Conservation (phyloP, 169 alveolate species). For the Cystoisospora suis region DNA sequence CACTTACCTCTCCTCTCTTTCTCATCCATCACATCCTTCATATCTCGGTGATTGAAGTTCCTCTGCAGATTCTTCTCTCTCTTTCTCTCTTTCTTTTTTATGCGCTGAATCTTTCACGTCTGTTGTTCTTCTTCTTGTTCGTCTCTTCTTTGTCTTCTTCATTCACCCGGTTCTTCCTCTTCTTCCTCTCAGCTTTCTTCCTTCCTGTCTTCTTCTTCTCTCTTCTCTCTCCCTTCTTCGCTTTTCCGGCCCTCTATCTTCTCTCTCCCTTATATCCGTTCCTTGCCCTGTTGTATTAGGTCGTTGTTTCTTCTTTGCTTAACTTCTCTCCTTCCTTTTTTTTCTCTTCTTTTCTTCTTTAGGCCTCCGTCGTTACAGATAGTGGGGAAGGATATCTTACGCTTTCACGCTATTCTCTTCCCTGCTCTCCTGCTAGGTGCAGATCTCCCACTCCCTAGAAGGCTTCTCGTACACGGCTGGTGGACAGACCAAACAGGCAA, state of each 20-base stretch:
- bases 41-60: no score
- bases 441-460: slow-evolving; percentile 77
- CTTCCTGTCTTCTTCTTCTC: not conserved
- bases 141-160: not conserved
- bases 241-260: not conserved
- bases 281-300: not conserved
- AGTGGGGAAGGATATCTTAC: slow-evolving; percentile 81
- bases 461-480: slow-evolving; percentile 87
- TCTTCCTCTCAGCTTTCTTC: not conserved
- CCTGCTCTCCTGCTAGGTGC: slow-evolving; percentile 84
- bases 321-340: not conserved
- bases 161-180: not conserved
- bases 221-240: not conserved
- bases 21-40: no score
- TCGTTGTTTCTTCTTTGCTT: not conserved
- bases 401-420: slow-evolving; percentile 89
- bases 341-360: not conserved
- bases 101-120: not conserved
- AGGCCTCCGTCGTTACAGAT: slow-evolving; percentile 39
- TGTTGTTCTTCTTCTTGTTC: not conserved
- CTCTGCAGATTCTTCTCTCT: not conserved
- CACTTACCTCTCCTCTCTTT: no score
- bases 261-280: not conserved
- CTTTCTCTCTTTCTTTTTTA: not conserved
- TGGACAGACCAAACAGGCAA: slow-evolving; percentile 74